phyloP scores from a whole-genome alignment of 306 rosid species.

The Lotus japonicus region DNA sequence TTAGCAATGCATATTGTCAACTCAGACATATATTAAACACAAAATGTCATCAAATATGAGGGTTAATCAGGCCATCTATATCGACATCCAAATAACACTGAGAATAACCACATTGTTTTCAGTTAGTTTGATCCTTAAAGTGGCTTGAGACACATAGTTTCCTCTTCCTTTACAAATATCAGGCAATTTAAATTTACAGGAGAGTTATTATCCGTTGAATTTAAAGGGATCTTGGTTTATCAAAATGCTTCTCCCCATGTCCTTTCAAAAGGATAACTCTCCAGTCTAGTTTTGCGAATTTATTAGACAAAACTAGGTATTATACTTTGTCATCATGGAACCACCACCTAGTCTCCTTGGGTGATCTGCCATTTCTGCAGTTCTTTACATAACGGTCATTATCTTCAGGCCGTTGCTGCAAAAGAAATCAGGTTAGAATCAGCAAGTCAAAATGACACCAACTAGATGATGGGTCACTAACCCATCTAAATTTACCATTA shows the following conservation, averaged over 20 bases:
- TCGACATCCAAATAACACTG: slow-evolving; percentile 21
- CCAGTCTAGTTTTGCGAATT: slow-evolving; percentile 42
- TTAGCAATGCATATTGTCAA: neutral
- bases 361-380: slow-evolving; percentile 97
- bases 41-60: slow-evolving; percentile 14
- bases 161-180: slow-evolving; percentile 70
- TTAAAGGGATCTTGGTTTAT: slow-evolving; percentile 39
- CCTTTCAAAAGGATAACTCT: slow-evolving; percentile 48
- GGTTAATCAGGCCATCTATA: slow-evolving; percentile 21
- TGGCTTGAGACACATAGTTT: slow-evolving; percentile 37
- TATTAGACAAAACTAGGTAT: slow-evolving; percentile 22
- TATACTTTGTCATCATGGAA: slow-evolving; percentile 98
- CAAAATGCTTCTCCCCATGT: slow-evolving; percentile 31
- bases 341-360: slow-evolving; percentile 99
- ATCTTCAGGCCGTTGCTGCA: slow-evolving; percentile 99
- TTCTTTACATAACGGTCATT: slow-evolving; percentile 97
- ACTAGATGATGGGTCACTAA: neutral
- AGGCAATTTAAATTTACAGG: slow-evolving; percentile 62
- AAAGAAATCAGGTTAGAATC: slow-evolving; percentile 18
- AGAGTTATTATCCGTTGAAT: slow-evolving; percentile 56
- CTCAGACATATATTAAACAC: neutral
- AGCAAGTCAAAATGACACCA: slow-evolving; percentile 2
- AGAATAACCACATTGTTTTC: slow-evolving; percentile 28
- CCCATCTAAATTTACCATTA: neutral
- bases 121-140: slow-evolving; percentile 30